These are phyloP conservation scores for Pezicula neosporulosa DNA, from an alignment of 2,329 filamentous ascomycete species.

Conservation along the genomic window DNA sequence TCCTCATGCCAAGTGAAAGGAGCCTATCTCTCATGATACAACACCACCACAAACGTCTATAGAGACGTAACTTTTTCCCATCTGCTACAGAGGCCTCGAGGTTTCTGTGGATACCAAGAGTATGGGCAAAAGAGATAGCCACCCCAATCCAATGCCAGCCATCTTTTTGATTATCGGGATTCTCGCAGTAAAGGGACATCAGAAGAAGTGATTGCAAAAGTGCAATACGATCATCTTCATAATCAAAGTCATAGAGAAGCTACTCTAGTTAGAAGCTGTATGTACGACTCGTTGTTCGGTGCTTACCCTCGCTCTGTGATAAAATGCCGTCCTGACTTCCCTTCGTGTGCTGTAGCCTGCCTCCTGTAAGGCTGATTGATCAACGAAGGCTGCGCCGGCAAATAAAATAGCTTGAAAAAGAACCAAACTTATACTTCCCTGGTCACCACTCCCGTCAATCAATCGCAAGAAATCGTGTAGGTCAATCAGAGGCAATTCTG, in stretches of 20 bases:
- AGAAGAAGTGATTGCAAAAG: slow-evolving; percentile 81
- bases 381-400: slow-evolving; percentile 78
- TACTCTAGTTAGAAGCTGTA: slow-evolving; percentile 1
- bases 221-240: slow-evolving; percentile 81
- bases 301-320: slow-evolving; percentile 65
- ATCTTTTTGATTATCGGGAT: slow-evolving; percentile 90
- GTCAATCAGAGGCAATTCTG: slow-evolving; percentile 85
- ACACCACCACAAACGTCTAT: slow-evolving; percentile 95
- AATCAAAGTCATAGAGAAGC: slow-evolving; percentile 90
- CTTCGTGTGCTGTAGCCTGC: slow-evolving; percentile 75
- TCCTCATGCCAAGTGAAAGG: slow-evolving; percentile 85
- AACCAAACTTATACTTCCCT: slow-evolving; percentile 73
- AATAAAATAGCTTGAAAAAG: slow-evolving; percentile 94
- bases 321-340: slow-evolving; percentile 78
- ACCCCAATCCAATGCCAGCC: slow-evolving; percentile 98
- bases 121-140: slow-evolving; percentile 83
- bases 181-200: slow-evolving; percentile 96
- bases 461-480: slow-evolving; percentile 55
- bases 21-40: slow-evolving; percentile 90
- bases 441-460: slow-evolving; percentile 60
- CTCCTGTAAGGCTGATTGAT: slow-evolving; percentile 68
- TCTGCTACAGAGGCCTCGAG: slow-evolving; percentile 70
- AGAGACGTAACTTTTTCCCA: slow-evolving; percentile 67
- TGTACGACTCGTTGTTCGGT: neutral
- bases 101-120: slow-evolving; percentile 85